A percentile compares a stretch with the other conserved stretches of the same genome.
These are phyloP conservation scores for Mycena chlorophos DNA, from an alignment of 768 basidiomycete genomes.

Conservation along the genomic window DNA sequence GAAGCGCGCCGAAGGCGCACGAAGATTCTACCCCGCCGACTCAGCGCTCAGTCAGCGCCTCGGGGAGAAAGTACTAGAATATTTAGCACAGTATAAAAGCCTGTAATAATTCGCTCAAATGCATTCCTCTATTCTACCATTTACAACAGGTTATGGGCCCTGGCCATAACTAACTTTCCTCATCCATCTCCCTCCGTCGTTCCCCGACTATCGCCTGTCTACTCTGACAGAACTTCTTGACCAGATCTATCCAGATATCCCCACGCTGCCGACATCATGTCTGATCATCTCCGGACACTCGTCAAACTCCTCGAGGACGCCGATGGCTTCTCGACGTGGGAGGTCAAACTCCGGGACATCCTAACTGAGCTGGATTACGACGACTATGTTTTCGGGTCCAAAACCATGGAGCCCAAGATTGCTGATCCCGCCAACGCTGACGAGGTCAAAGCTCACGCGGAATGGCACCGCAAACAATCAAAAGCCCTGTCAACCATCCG, in stretches of 20 bases:
- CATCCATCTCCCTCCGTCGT: background rate
- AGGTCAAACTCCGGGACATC: slow-evolving; percentile 8
- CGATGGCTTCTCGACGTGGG: slow-evolving; percentile 18
- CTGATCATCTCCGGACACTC: too few species aligned
- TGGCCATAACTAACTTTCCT: background rate
- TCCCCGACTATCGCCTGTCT: background rate
- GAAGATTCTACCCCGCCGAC: too few species aligned
- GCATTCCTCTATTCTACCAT: too few species aligned
- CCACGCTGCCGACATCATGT: too few species aligned
- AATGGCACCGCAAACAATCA: slow-evolving; percentile 20
- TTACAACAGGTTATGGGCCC: background rate
- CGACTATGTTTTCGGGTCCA: too few species aligned
- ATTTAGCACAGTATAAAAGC: too few species aligned
- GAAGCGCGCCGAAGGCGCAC: too few species aligned
- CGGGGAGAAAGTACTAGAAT: too few species aligned
- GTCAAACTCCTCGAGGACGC: slow-evolving; percentile 14
- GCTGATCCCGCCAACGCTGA: background rate
- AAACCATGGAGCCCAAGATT: background rate
- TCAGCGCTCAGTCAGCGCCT: too few species aligned
- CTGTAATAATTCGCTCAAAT: too few species aligned
- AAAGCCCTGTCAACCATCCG: slow-evolving; percentile 31
- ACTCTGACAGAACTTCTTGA: slow-evolving; percentile 3
- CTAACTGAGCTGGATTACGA: slow-evolving; percentile 16
- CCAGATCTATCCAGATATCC: slow-evolving; percentile 4
- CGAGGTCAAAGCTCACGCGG: background rate